These are phyloP conservation scores for Solanum virginianum DNA, from an alignment of 257 asterid species.

Conservation along the genomic window DNA sequence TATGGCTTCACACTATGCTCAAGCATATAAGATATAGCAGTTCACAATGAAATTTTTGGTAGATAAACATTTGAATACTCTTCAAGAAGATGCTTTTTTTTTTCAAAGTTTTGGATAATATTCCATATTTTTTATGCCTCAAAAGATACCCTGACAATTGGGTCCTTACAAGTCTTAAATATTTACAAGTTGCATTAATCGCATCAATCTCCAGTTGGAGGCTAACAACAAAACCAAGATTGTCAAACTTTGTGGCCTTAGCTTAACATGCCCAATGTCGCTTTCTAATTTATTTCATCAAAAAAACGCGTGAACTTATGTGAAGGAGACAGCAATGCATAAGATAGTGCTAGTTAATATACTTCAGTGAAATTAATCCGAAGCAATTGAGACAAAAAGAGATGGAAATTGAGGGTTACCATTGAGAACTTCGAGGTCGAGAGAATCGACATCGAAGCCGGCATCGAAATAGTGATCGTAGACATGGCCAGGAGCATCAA, in stretches of 20 bases:
- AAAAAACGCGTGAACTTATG: not conserved
- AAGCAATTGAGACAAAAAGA: not conserved
- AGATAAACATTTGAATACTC: not conserved
- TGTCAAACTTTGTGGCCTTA: not conserved
- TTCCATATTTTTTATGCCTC: not conserved
- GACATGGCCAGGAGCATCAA: constrained; percentile 92
- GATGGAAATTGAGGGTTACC: constrained; percentile 22
- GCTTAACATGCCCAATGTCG: not conserved
- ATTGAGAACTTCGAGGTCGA: constrained; percentile 84
- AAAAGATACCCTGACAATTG: not conserved
- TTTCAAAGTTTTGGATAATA: not conserved
- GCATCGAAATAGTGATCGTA: constrained; percentile 76
- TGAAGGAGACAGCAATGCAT: not conserved
- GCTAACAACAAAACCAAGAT: not conserved
- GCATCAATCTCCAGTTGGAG: not conserved
- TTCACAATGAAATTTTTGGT: not conserved
- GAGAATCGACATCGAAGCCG: constrained; percentile 90
- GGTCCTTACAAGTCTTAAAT: not conserved
- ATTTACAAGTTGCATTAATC: not conserved
- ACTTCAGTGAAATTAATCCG: not conserved
- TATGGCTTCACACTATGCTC: not conserved
- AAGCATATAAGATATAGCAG: not conserved
- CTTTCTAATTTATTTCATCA: not conserved
- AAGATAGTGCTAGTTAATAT: not conserved
- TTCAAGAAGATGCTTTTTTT: not conserved